Conservation (phyloP, 1,284 basidiomycete species). For the Rhodotorula sp. region DNA sequence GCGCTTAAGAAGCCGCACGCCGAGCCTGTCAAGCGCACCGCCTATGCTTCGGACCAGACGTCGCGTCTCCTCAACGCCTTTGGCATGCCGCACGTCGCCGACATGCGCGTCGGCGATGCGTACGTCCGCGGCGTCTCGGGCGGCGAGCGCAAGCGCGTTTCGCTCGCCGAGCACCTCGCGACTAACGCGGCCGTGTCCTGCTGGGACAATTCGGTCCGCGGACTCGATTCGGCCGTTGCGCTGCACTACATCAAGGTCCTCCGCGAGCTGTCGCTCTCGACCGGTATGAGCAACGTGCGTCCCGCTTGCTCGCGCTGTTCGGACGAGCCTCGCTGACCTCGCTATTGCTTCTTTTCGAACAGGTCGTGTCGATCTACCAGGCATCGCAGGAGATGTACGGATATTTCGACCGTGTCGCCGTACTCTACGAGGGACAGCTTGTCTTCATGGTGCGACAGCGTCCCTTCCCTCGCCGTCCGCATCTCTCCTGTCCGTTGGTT, state of each 20-base stretch:
- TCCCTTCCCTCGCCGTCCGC: no score
- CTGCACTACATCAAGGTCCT: slow-evolving; percentile 61
- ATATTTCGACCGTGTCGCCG: slow-evolving; percentile 68
- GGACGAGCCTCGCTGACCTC: not conserved
- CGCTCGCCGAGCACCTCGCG: slow-evolving; percentile 60
- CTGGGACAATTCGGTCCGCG: slow-evolving; percentile 61
- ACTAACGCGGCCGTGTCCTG: slow-evolving; percentile 37
- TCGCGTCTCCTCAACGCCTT: slow-evolving; percentile 61
- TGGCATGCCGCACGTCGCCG: slow-evolving; percentile 62
- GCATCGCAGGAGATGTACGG: slow-evolving; percentile 65
- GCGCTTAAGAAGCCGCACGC: slow-evolving; percentile 54
- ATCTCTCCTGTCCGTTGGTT: no score
- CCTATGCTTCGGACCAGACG: slow-evolving; percentile 58
- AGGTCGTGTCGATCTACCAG: slow-evolving; percentile 49
- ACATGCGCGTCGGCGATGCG: slow-evolving; percentile 59
- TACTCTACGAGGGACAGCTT: slow-evolving; percentile 77
- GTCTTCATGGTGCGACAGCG: slow-evolving; percentile 62
- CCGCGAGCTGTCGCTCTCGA: slow-evolving; percentile 51
- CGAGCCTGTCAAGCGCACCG: slow-evolving; percentile 55
- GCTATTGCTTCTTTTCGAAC: not conserved
- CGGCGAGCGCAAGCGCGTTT: slow-evolving; percentile 60
- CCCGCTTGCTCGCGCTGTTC: no score
- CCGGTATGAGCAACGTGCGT: slow-evolving; percentile 51
- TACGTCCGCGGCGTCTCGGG: slow-evolving; percentile 45
- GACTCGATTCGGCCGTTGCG: slow-evolving; percentile 61